A percentile compares a stretch with the other conserved stretches of the same genome.
phyloP scores from a whole-genome alignment of 164 flowering plant species.

The Warburgia ugandensis region DNA sequence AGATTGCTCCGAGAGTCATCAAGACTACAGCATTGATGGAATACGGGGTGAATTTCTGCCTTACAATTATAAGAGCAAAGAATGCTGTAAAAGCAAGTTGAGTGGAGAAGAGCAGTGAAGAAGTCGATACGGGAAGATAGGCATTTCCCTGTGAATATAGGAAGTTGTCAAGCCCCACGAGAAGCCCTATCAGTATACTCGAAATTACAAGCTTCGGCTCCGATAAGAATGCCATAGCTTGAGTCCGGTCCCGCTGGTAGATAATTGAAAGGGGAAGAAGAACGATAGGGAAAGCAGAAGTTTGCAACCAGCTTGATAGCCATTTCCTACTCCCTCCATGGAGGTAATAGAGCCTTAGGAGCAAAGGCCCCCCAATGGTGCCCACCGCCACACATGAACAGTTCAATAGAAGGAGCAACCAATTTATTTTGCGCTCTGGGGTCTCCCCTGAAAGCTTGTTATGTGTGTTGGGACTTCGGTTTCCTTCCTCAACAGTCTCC shows the following conservation, averaged over 20 bases:
- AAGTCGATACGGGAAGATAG: slow-evolving; percentile 24
- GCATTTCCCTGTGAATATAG: slow-evolving; percentile 14
- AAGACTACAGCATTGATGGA: slow-evolving; percentile 22
- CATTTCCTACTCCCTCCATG: slow-evolving; percentile 25
- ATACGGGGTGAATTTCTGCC: slow-evolving; percentile 21
- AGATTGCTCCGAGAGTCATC: slow-evolving; percentile 20
- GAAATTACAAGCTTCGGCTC: slow-evolving; percentile 4
- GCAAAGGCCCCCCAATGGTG: slow-evolving; percentile 15
- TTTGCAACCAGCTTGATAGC: slow-evolving; percentile 19
- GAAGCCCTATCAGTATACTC: slow-evolving; percentile 10
- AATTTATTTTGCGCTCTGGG: slow-evolving; percentile 4
- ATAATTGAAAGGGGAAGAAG: slow-evolving; percentile 11
- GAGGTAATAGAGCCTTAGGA: slow-evolving; percentile 19
- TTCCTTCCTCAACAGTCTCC: no score
- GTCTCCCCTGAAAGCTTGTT: no score
- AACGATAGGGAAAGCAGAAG: slow-evolving; percentile 15
- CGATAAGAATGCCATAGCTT: background rate
- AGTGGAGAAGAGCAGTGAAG: slow-evolving; percentile 20
- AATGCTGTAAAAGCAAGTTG: slow-evolving; percentile 30
- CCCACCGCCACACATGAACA: slow-evolving; percentile 12
- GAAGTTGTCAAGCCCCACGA: slow-evolving; percentile 16
- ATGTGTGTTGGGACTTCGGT: no score
- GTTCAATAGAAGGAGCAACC: slow-evolving; percentile 11
- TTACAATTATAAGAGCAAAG: slow-evolving; percentile 21
- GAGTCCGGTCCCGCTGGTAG: background rate